Evolutionary conservation across 257 asterid species (phyloP).

Genomic region (Lithospermum erythrorhizon): DNA sequence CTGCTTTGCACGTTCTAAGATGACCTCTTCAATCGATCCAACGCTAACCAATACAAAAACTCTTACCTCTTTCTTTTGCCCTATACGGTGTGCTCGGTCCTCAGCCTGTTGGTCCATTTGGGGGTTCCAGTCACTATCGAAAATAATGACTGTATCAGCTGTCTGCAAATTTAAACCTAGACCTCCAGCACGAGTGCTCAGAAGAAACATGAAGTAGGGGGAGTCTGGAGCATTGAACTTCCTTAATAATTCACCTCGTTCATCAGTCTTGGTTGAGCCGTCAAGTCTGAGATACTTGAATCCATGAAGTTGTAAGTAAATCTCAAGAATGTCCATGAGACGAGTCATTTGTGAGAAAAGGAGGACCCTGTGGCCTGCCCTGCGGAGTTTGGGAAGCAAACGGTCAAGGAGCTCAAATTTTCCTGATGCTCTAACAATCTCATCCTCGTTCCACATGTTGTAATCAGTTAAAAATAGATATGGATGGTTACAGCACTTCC

Average conservation of each 20-base stretch:
- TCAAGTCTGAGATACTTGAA: constrained; percentile 83
- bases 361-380: constrained; percentile 86
- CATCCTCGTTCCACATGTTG: constrained; percentile 55
- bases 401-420: constrained; percentile 96
- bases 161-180: constrained; percentile 93
- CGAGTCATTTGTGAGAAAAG: constrained; percentile 97
- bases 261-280: constrained; percentile 87
- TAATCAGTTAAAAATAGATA: constrained; percentile 60
- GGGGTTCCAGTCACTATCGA: constrained; percentile 99
- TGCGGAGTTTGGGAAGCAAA: constrained; percentile 78
- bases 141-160: constrained; percentile 90
- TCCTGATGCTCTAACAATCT: constrained; percentile 79
- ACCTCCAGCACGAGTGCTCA: constrained; percentile 98
- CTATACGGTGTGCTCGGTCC: constrained; percentile 98
- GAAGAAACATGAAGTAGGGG: constrained; percentile 88
- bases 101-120: constrained; percentile 99
- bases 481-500: constrained; percentile 97
- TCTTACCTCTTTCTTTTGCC: constrained; percentile 95
- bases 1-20: constrained; percentile 95
- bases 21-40: constrained; percentile 94
- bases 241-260: constrained; percentile 65
- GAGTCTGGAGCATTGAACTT: constrained; percentile 91
- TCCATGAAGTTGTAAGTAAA: constrained; percentile 64
- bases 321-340: constrained; percentile 90
- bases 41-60: constrained; percentile 95